Conservation (phyloP, 257 asterid genomes). For the Salvia hispanica region DNA sequence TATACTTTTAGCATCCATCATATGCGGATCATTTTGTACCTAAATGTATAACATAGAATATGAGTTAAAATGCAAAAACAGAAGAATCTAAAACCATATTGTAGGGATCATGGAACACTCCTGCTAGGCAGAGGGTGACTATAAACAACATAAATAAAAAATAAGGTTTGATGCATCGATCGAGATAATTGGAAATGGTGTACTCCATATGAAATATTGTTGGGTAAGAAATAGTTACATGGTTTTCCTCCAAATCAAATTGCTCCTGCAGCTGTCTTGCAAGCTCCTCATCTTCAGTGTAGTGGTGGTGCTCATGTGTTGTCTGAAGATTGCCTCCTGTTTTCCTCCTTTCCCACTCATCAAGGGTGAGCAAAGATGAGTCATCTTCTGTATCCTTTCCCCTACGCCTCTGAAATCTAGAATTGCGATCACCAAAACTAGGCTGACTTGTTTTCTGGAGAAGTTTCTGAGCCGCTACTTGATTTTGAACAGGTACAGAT, state of each 20-base stretch:
- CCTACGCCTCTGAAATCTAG: slow-evolving; percentile 57
- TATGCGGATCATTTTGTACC: slow-evolving; percentile 52
- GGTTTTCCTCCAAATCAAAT: slow-evolving; percentile 74
- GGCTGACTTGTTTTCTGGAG: slow-evolving; percentile 73
- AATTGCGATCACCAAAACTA: slow-evolving; percentile 40
- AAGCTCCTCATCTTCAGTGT: slow-evolving; percentile 76
- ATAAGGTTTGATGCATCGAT: slow-evolving; percentile 17
- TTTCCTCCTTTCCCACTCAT: slow-evolving; percentile 86
- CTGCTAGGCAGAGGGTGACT: slow-evolving; percentile 10
- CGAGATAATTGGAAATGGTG: slow-evolving; percentile 23
- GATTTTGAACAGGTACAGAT: slow-evolving; percentile 79
- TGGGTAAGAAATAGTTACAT: slow-evolving; percentile 43
- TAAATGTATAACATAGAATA: slow-evolving; percentile 34
- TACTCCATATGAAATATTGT: slow-evolving; percentile 8
- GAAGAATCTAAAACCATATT: too few relatives aligned
- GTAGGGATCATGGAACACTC: too few relatives aligned
- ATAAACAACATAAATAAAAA: slow-evolving; percentile 1
- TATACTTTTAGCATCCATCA: slow-evolving; percentile 56
- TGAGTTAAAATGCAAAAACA: not conserved
- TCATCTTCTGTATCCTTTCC: slow-evolving; percentile 61
- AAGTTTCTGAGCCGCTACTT: slow-evolving; percentile 88
- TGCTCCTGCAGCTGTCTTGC: slow-evolving; percentile 81
- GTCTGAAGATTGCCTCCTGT: slow-evolving; percentile 39
- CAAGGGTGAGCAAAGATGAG: slow-evolving; percentile 61
- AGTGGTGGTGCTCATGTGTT: slow-evolving; percentile 26